These are phyloP conservation scores for Exophiala spinifera DNA, from an alignment of 2,329 filamentous ascomycete genomes.

Conservation along the genomic window DNA sequence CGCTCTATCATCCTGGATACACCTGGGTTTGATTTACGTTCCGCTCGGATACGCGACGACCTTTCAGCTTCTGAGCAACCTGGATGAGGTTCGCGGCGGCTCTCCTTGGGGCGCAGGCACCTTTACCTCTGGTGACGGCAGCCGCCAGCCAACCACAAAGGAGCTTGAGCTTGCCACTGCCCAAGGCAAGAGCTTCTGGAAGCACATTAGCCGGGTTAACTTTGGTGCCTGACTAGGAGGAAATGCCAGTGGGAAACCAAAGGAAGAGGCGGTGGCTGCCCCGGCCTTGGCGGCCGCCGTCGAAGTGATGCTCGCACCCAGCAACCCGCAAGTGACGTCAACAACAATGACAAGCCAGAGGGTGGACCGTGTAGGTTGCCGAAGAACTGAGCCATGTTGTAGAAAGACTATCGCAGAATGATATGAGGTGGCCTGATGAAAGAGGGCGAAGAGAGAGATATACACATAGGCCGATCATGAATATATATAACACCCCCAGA, in stretches of 20 bases:
- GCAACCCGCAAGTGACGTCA: constrained; percentile 33
- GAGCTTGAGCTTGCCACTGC: constrained; percentile 76
- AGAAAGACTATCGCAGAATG: background rate
- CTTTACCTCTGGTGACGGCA: constrained; percentile 74
- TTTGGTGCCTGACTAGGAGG: constrained; percentile 73
- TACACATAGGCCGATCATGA: too few relatives aligned
- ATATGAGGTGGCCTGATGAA: too few relatives aligned
- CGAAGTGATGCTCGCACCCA: constrained; percentile 25
- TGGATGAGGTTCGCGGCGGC: constrained; percentile 80
- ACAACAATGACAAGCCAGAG: constrained; percentile 50
- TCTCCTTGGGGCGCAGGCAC: constrained; percentile 92
- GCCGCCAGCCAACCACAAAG: constrained; percentile 69
- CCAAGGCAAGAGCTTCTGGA: constrained; percentile 85
- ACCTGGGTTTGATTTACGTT: constrained; percentile 97
- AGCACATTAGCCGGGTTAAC: constrained; percentile 67
- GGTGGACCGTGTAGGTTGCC: constrained; percentile 73
- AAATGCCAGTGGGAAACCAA: constrained; percentile 35
- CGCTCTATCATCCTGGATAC: constrained; percentile 77
- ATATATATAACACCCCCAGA: too few relatives aligned
- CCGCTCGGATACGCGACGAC: constrained; percentile 85
- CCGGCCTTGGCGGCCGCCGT: constrained; percentile 28
- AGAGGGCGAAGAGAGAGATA: too few relatives aligned
- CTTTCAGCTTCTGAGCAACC: constrained; percentile 67
- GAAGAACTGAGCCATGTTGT: constrained; percentile 68
- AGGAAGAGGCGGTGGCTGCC: constrained; percentile 28